Base-by-base conservation (phyloP, 148 eudicot species). In the Fagopyrum homotropicum region DNA sequence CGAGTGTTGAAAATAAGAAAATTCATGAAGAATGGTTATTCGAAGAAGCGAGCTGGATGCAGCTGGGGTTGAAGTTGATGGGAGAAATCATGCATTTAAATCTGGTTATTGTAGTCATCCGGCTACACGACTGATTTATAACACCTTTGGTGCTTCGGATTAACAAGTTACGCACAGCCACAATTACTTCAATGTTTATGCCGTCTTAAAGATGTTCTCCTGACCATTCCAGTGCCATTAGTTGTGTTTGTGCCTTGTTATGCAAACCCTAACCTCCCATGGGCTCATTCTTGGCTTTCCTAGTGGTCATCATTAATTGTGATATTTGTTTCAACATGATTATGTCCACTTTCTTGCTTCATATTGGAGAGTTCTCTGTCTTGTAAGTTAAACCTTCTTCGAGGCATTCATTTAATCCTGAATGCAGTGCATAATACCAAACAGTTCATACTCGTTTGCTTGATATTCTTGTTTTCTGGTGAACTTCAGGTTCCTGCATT, bases 1-100 rank as follows among this genome's bases (percentile, higher is more conserved):
- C 88, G 84, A 19, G 97, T 91, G 19, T 22, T 78, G 69, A 87
- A 88, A 77, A 89, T 83, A 73, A 84, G 97, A 77, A 80, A 78
- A 82, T 57, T 83, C 79, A 91, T 91, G 85, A 80, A 77, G 73
- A 80, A 75, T 64, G 81, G 56, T 72, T 83, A 89, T 75, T 68
- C 83, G 73, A 89, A 86, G 81, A 91, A 88, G 80, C 83, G 82
- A 68, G 86, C 84, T 75, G 97, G 77, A 17, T 75, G 52, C 49
- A 75, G 77, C 77, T 59, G 77, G 97, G 82, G 40, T 90, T 80
- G 94, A 88, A 83, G 86, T 87, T 73, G 85, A 83, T 56, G 73
- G 78, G 69, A 78, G 50, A 47, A 79, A 80, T 73, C 75, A 79
- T 74, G 74, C 78, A 64, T 88, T 86, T 78, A 69, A 75, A 10